Conservation (phyloP, 2,329 filamentous ascomycete species). For the Malbranchea zuffiana region DNA sequence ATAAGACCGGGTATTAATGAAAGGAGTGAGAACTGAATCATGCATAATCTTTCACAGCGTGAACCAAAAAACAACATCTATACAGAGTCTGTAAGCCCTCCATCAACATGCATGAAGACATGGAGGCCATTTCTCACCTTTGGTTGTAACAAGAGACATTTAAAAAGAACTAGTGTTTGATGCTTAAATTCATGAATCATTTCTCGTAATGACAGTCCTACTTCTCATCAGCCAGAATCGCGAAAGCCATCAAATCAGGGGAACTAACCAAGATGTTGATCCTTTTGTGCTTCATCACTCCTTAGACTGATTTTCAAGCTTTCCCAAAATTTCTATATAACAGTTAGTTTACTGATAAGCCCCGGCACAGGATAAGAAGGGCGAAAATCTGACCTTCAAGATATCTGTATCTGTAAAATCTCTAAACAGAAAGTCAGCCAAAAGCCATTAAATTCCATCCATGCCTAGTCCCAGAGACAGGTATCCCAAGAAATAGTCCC, state of each 20-base stretch:
- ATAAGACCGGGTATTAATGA: constrained; percentile 90
- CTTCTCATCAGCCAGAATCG: constrained; percentile 10
- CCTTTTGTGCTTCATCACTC: constrained; percentile 60
- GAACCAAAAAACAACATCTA: constrained; percentile 98
- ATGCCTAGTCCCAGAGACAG: neutral
- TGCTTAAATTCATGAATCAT: constrained; percentile 89
- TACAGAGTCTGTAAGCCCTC: neutral
- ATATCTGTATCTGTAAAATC: constrained; percentile 92
- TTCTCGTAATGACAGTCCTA: constrained; percentile 66
- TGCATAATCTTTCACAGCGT: constrained; percentile 89
- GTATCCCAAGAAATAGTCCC: constrained; percentile 8
- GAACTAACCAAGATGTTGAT: constrained; percentile 74
- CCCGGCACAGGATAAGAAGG: neutral
- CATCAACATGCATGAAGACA: neutral
- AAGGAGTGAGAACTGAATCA: constrained; percentile 95
- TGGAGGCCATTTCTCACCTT: constrained; percentile 61
- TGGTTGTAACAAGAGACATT: constrained; percentile 84
- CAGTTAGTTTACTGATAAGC: constrained; percentile 18
- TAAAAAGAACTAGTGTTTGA: constrained; percentile 87
- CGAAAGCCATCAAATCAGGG: neutral
- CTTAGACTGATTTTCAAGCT: constrained; percentile 53
- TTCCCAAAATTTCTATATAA: constrained; percentile 67
- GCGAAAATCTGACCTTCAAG: constrained; percentile 43
- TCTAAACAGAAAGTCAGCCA: constrained; percentile 25
- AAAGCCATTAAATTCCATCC: neutral